Evolutionary conservation across 1,284 basidiomycete species (phyloP).

Genomic region (Microbotryum intermedium): DNA sequence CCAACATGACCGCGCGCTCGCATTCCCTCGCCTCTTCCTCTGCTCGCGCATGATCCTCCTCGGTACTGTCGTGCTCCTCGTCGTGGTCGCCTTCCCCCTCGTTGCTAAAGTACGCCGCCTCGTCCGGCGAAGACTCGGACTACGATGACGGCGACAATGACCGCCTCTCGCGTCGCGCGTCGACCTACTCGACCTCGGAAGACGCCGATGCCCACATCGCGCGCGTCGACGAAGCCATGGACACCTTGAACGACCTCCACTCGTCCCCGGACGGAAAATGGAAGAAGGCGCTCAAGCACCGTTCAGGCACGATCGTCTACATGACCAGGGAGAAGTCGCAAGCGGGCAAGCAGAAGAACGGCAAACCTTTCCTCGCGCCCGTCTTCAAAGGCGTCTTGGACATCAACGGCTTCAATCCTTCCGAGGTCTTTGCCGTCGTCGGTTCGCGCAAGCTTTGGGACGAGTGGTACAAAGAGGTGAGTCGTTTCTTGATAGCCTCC

Average conservation of each 20-base stretch:
- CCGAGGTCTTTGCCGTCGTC: constrained; percentile 33
- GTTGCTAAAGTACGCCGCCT: not conserved
- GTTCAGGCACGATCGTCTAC: constrained; percentile 20
- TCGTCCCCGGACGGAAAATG: constrained; percentile 9
- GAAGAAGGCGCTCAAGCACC: constrained; percentile 25
- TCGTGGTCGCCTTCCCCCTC: not conserved
- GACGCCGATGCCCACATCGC: constrained; percentile 11
- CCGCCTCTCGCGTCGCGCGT: constrained; percentile 6
- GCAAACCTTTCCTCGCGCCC: constrained; percentile 10
- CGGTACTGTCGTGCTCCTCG: not conserved
- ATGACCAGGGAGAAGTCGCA: constrained; percentile 22
- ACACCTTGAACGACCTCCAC: constrained; percentile 15
- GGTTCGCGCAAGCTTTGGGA: constrained; percentile 34
- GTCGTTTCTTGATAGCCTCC: too few species aligned
- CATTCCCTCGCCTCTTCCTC: not conserved
- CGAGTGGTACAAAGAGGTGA: constrained; percentile 28
- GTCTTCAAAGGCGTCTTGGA: constrained; percentile 29
- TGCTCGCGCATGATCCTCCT: not conserved
- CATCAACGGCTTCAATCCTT: constrained; percentile 30
- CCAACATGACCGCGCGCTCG: not conserved
- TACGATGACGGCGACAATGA: constrained; percentile 5
- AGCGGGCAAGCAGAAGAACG: constrained; percentile 7
- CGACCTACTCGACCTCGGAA: constrained; percentile 5
- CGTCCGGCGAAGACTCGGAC: constrained; percentile 5
- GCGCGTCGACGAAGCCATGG: constrained; percentile 12